Percentiles rank a stretch among this genome's conserved stretches.
phyloP scores from a whole-genome alignment of 2,329 filamentous ascomycete species.

The Epichloe festucae region DNA sequence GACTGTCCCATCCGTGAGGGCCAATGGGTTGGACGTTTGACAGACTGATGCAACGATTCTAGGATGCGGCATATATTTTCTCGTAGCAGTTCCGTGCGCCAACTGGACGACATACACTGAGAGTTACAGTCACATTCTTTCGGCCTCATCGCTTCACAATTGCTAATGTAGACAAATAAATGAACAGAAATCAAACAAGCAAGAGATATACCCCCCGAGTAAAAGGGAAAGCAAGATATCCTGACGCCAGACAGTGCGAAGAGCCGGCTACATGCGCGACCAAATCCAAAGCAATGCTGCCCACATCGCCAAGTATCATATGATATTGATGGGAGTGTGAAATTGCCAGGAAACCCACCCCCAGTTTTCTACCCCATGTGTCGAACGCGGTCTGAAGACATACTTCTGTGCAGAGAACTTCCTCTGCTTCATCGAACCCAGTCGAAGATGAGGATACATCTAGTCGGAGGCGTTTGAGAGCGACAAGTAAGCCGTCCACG shows the following conservation, averaged over 20 bases:
- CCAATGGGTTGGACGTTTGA: no score
- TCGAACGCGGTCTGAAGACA: not conserved
- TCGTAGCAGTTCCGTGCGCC: not conserved
- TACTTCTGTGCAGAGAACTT: not conserved
- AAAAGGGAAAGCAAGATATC: not conserved
- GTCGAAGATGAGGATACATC: not conserved
- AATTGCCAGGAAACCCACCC: not conserved
- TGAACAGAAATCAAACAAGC: not conserved
- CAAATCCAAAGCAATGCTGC: not conserved
- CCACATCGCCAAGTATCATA: not conserved
- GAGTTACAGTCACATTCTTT: not conserved
- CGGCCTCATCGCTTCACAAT: not conserved
- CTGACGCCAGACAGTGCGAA: slow-evolving; percentile 9
- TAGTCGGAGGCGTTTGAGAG: slow-evolving; percentile 80
- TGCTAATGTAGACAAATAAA: not conserved
- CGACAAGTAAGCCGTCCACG: slow-evolving; percentile 94
- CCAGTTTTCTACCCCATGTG: not conserved
- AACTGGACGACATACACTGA: not conserved
- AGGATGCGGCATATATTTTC: not conserved
- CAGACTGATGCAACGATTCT: not conserved
- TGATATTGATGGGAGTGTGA: not conserved
- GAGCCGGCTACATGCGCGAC: not conserved
- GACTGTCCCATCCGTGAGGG: no score
- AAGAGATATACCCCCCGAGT: not conserved
- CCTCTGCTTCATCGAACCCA: not conserved